A percentile compares a stretch with the other conserved stretches of the same genome.
These are phyloP conservation scores for Sphaerobolus stellatus DNA, from an alignment of 1,284 basidiomycete genomes.

Conservation along the genomic window DNA sequence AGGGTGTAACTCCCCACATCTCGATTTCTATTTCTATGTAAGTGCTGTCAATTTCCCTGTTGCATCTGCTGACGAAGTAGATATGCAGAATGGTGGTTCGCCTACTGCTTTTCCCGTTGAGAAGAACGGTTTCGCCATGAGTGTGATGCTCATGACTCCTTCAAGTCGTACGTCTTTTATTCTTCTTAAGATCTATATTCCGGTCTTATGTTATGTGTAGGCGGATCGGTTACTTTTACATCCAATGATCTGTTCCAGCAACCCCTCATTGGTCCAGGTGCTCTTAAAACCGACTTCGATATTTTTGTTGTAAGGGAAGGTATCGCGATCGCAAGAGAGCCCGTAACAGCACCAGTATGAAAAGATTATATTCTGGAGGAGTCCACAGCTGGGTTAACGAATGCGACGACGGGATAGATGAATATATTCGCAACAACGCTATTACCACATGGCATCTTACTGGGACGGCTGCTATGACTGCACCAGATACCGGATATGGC, in stretches of 20 bases:
- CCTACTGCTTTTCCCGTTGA: slow-evolving; percentile 14
- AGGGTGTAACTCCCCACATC: slow-evolving; percentile 24
- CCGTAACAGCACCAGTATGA: slow-evolving; percentile 34
- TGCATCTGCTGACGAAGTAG: not conserved
- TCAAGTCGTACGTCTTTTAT: slow-evolving; percentile 18
- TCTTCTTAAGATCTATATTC: not conserved
- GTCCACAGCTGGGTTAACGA: not conserved
- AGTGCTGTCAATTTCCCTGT: slow-evolving; percentile 15
- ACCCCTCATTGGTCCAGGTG: slow-evolving; percentile 21
- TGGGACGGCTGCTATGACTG: slow-evolving; percentile 30
- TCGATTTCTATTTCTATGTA: slow-evolving; percentile 17
- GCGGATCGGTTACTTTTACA: slow-evolving; percentile 21
- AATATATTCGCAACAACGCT: slow-evolving; percentile 19
- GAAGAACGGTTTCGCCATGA: slow-evolving; percentile 21
- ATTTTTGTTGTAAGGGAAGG: slow-evolving; percentile 17
- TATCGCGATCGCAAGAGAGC: slow-evolving; percentile 29
- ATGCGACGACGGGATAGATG: slow-evolving; percentile 16
- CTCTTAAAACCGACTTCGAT: slow-evolving; percentile 16
- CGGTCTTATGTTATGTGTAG: slow-evolving; percentile 10
- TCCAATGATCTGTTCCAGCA: slow-evolving; percentile 20
- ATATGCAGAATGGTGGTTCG: slow-evolving; percentile 1
- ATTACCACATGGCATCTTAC: slow-evolving; percentile 27
- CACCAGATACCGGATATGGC: slow-evolving; percentile 29
- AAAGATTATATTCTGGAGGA: slow-evolving; percentile 31
- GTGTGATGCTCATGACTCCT: slow-evolving; percentile 22